Evolutionary conservation across 2,329 filamentous ascomycete genomes (phyloP), one percentile per base, ranked within the genome.

Genomic region (Fusarium nisikadoi): DNA sequence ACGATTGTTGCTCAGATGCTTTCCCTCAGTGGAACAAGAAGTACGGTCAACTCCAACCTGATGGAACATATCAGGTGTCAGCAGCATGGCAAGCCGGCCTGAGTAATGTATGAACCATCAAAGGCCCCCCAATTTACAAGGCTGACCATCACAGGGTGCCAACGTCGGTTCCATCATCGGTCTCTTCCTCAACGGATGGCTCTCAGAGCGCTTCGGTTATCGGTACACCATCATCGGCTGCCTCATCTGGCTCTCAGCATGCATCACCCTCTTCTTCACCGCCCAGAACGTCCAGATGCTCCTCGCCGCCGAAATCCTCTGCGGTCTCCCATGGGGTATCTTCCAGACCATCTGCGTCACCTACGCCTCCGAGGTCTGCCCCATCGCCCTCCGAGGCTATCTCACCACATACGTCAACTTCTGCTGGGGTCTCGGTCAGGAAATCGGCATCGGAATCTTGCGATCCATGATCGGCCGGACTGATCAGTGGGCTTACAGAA

Each of bases 331-430:
- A 1, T 74, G 71, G 69, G 74, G 74, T 23, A 75, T 76, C 13
- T 76, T 76, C 46, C 73, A 76, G 27, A 75, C 73, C 25, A 74
- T 74, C 49, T 74, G 71, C 19, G 70, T 74, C 29, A 74, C 72
- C 12, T 74, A 74, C 36, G 72, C 91, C 33, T 90, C 89, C 61
- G 91, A 93, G 77, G 91, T 94, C 62, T 93, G 91, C 77, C 92
- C 92, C 6, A 87, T 93, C 9, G 89, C 91, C 46, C 86, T 94
- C 45, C 89, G 92, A 68, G 91, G 91, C 57, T 92, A 92, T 76
- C 82, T 92, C 65, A 93, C 91, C 1, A 93, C 91, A 17, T 94
- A 93, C 67, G 89, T 93, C 81, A 93, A 93, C 82, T 90, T 92
- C 76, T 93, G 92, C 85, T 94, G 91, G 91, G 92, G 90, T 39